Evolutionary conservation across 208 protist species (phyloP), one percentile per base, ranked within the genome.

Genomic region (Trypanosoma vivax): DNA sequence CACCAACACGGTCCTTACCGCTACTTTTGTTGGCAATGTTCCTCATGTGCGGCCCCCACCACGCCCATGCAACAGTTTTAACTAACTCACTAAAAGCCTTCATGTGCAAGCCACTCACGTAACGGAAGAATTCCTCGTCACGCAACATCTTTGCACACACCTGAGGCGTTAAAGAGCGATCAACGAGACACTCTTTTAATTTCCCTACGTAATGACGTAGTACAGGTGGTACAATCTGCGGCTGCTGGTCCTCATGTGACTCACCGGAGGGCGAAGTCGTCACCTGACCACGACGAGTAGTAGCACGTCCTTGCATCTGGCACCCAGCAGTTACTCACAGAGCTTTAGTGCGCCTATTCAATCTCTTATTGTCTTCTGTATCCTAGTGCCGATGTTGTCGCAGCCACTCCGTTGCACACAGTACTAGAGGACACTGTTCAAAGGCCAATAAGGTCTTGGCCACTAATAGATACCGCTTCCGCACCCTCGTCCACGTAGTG

Each of bases 121-220:
- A 41, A 31, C 67, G 60, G 45, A 87, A 83, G 39, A 89, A 70
- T n/a, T 59, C 72, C 10, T 74, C 65, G 48, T 90, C 76, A 53
- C 74, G 27, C 27, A 90, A 65, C 64, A 92, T 81, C 19, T 60
- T 64, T 6, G 40, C 29, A 53, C 89, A 83, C 5, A 90, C 59
- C 6, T 30, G 13, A 27, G 65, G 65, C 3, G 51, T 49, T 19
- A 41, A 19, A 24, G 24, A 10, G 43, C n/a, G 28, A 14, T 50
- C n/a, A 31, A 19, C 10, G 38, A 34, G 21, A 47, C 59, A 60
- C 49, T 52, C 52, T 24, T 34, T 5, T 37, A 60, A 28, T 37
- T 35, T 47, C 13, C 18, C 30, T 5, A 50, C 31, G 31, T 57
- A 65, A 16, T 35, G 46, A 23, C 43, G 50, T 4, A 63, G 39